Evolutionary conservation across 495 filamentous ascomycete species (phyloP).

Genomic region (Xylaria castorea): DNA sequence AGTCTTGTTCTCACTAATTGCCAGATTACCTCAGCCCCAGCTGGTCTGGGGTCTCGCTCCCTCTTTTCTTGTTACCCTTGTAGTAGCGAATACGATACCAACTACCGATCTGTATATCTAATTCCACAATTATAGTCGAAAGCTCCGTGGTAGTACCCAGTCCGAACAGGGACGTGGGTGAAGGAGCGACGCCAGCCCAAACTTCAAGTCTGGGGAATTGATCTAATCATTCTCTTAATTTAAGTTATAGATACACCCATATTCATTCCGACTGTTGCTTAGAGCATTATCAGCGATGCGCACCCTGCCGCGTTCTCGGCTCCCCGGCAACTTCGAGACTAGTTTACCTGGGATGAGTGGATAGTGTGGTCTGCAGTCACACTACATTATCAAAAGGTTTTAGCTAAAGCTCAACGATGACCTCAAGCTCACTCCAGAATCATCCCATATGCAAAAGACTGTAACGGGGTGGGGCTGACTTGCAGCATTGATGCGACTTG

Average conservation of each 20-base stretch:
- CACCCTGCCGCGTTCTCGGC: not conserved
- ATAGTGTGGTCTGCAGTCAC: not conserved
- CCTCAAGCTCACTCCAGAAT: not conserved
- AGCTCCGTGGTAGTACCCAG: not conserved
- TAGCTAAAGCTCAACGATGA: not conserved
- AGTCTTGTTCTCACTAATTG: not conserved
- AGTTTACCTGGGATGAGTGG: not conserved
- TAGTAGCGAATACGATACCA: not conserved
- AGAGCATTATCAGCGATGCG: not conserved
- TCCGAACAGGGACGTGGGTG: not conserved
- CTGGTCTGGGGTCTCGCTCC: not conserved
- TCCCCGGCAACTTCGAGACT: not conserved
- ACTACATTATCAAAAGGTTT: not conserved
- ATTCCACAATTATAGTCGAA: not conserved
- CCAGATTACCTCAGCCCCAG: not conserved
- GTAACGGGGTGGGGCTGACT: not conserved
- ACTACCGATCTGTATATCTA: not conserved
- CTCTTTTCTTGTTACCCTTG: not conserved
- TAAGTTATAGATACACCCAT: not conserved
- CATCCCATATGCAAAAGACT: not conserved
- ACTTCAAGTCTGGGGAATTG: not conserved
- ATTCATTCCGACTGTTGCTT: not conserved
- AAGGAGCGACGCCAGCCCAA: not conserved
- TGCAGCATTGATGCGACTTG: not conserved
- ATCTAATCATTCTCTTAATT: not conserved